Evolutionary conservation across 768 basidiomycete species (phyloP), one percentile per base, ranked within the genome.

Genomic region (Mycena haematopus): DNA sequence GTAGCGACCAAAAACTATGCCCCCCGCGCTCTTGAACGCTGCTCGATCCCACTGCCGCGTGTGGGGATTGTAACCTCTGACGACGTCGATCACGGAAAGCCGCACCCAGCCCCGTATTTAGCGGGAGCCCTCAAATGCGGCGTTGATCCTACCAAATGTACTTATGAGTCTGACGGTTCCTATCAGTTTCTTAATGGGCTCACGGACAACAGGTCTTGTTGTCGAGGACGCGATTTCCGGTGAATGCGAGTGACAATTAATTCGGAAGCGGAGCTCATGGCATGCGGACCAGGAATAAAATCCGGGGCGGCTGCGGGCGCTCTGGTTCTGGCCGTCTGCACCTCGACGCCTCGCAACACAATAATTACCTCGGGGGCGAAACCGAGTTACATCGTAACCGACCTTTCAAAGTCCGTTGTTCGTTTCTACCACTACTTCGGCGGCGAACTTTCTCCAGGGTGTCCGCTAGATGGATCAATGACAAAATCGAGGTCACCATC

Each of bases 181-280:
- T 25, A 31, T 24, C 29, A n/a, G n/a, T n/a, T n/a, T n/a, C n/a
- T n/a, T n/a, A n/a, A n/a, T n/a, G n/a, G n/a, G n/a, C n/a, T n/a
- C n/a, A n/a, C n/a, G n/a, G n/a, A n/a, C n/a, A 19, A 55, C 66
- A 93, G 91, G 91, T 69, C 79, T 96, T 61, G 95, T 96, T 9
- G 81, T 97, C 3, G 94, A 96, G 69, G 95, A 97, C 70, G 94
- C 95, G 2, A 90, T 93, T 5, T 89, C 92, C 15, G 95, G 95
- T 3, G 79, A 78, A 62, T 82, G 91, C 17, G 93, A 9, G 93
- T 29, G 7, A n/a, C 27, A 15, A 15, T 50, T 19, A 29, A 17
- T 50, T 17, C 17, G 4, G 6, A 50, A 19, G 47, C 47, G 19
- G 9, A 9, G 14, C 29, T 50, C 47, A 50, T 52, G 29, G 9